Evolutionary conservation across 1,139 yeast species (phyloP), one percentile per base, ranked within the genome.

Genomic region (Hyphopichia burtonii): DNA sequence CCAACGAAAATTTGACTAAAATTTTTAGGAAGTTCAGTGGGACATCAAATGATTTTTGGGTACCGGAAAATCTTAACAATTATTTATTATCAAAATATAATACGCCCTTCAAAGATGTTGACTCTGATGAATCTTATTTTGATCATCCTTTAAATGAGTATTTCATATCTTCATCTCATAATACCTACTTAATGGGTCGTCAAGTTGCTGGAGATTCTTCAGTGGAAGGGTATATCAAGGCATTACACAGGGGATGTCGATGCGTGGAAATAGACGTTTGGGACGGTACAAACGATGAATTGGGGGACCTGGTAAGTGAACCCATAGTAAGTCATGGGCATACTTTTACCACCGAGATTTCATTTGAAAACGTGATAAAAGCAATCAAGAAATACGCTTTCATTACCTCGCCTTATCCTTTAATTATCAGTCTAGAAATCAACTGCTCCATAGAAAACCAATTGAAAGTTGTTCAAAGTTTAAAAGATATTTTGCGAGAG

Each of bases 251-350:
- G 43, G 98, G 99, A 1, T 93, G 98, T 54, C 71, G 96, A 38
- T 90, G 97, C 51, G 74, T 94, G 18, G 99, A 94, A 56, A 81
- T 94, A 34, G 99, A 94, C 61, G 75, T 94, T 18, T 94, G 99
- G 99, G 96, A 93, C 64, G 94, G 95, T 9, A 71, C 64, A 19
- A 55, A 50, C 34, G 41, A 42, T 4, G 54, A 50, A 20, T 47
- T 41, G 3, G 50, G 40, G 1, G 74, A 71, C 20, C 52, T 54
- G n/a, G 44, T 49, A 6, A 53, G 49, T 7, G 89, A 84, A 3
- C 99, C 99, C 0, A 78, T 88, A 0, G 97, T 94, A 0, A 85
- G 86, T 31, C 99, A 94, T 63, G 99, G 99, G 0, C 68, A 83
- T 41, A 78, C 96, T 0, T 79, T 93, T 46, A 89, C 98, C 0